Percentiles rank a stretch among this genome's conserved stretches.
Evolutionary conservation across 176 grass and related monocot genomes (phyloP).

Genomic region (Carex kokanica): DNA sequence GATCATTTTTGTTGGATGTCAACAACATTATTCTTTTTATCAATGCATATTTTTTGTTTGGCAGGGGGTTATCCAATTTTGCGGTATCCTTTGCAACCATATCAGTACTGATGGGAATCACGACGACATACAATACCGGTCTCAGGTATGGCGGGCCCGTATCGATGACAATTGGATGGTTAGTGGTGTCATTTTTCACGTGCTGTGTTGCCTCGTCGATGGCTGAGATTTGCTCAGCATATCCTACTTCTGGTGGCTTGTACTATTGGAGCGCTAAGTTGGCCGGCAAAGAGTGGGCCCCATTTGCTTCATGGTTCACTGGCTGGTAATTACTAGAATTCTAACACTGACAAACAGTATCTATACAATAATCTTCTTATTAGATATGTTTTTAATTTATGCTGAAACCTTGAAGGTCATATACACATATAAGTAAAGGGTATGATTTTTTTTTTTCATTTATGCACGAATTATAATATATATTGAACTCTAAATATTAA

Average conservation of each 20-base stretch:
- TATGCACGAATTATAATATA: background rate
- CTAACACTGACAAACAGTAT: background rate
- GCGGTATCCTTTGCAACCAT: constrained; percentile 48
- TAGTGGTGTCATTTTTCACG: constrained; percentile 34
- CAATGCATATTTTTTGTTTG: background rate
- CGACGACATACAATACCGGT: constrained; percentile 49
- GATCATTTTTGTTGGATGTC: background rate
- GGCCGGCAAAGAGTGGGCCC: constrained; percentile 33
- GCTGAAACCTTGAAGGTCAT: background rate
- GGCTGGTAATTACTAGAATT: constrained; percentile 23
- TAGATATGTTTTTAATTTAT: background rate
- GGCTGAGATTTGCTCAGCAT: constrained; percentile 43
- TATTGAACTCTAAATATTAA: background rate
- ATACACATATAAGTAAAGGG: background rate
- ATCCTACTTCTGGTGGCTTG: constrained; percentile 39
- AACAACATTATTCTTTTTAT: background rate
- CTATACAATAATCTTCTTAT: background rate
- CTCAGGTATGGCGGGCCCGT: constrained; percentile 48
- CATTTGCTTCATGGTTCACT: constrained; percentile 37
- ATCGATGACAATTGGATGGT: constrained; percentile 54
- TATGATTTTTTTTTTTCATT: background rate
- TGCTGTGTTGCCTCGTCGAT: constrained; percentile 26
- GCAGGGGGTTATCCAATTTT: constrained; percentile 40
- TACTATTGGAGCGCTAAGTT: constrained; percentile 47
- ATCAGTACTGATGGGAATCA: constrained; percentile 48